phyloP scores from a whole-genome alignment of 164 flowering plant species.

The Magnolia changhungtana region DNA sequence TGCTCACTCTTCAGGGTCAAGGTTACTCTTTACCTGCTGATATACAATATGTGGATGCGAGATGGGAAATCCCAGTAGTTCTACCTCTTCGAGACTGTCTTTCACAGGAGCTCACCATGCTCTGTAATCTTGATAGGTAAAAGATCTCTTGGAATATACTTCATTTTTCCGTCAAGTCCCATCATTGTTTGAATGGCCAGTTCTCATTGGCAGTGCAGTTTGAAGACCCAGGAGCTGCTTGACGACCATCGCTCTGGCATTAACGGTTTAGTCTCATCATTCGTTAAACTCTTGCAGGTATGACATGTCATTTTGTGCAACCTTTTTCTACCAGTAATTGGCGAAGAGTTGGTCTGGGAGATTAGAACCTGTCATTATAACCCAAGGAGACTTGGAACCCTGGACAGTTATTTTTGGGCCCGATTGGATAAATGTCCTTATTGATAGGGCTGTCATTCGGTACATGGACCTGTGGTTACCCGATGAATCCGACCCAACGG shows the following conservation, averaged over 20 bases:
- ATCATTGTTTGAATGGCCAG: slow-evolving; percentile 13
- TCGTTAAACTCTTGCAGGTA: slow-evolving; percentile 78
- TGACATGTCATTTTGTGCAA: not conserved
- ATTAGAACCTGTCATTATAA: not conserved
- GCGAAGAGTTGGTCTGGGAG: not conserved
- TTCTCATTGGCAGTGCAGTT: slow-evolving; percentile 55
- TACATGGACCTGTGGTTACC: too few relatives aligned
- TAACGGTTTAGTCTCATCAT: slow-evolving; percentile 79
- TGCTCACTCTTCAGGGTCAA: slow-evolving; percentile 83
- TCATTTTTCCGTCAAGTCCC: not conserved
- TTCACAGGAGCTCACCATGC: slow-evolving; percentile 62
- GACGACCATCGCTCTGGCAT: slow-evolving; percentile 46
- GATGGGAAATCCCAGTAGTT: slow-evolving; percentile 84
- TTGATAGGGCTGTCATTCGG: not conserved
- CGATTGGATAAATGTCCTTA: not conserved
- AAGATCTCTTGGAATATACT: not conserved
- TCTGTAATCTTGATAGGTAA: slow-evolving; percentile 77
- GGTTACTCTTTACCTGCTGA: slow-evolving; percentile 96
- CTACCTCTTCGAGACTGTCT: slow-evolving; percentile 95
- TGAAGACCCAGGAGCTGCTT: slow-evolving; percentile 52
- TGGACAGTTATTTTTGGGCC: not conserved
- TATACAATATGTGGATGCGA: slow-evolving; percentile 91
- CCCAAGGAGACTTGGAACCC: not conserved
- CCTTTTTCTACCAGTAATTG: not conserved
- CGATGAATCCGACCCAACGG: too few relatives aligned